Conservation (phyloP, 2,329 filamentous ascomycete genomes). For the Venturia asperata region DNA sequence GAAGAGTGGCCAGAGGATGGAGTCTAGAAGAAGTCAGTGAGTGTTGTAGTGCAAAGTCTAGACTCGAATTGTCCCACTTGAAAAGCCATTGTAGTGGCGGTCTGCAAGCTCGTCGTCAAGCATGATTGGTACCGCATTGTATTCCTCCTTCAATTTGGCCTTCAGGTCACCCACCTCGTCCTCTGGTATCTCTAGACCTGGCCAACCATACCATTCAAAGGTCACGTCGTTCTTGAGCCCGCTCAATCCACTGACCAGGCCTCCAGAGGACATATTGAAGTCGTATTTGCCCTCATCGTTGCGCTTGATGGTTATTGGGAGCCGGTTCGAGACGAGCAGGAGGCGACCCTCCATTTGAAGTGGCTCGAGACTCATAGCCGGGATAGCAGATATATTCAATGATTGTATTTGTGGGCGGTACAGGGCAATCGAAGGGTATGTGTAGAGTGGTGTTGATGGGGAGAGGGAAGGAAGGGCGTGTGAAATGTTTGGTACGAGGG, state of each 20-base stretch:
- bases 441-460: background rate
- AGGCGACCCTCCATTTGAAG: constrained; percentile 44
- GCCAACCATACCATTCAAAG: constrained; percentile 99
- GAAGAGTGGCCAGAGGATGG: constrained; percentile 96
- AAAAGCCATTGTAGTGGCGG: constrained; percentile 95
- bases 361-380: background rate
- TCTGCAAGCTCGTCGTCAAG: constrained; percentile 90
- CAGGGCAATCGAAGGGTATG: background rate
- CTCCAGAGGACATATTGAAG: constrained; percentile 95
- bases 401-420: background rate
- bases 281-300: constrained; percentile 85
- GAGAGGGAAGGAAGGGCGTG: background rate
- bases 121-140: constrained; percentile 85
- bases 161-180: constrained; percentile 68
- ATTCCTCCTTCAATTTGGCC: constrained; percentile 74
- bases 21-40: constrained; percentile 52
- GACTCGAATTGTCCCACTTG: constrained; percentile 63
- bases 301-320: constrained; percentile 94
- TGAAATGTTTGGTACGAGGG: background rate
- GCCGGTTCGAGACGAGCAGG: constrained; percentile 84
- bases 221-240: constrained; percentile 86
- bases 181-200: constrained; percentile 84
- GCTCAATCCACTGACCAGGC: constrained; percentile 86
- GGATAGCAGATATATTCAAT: background rate
- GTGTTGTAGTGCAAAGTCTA: constrained; percentile 15